Evolutionary conservation across 225 moss, liverwort and hornwort genomes (phyloP).

Genomic region (Sphagnum contortum): DNA sequence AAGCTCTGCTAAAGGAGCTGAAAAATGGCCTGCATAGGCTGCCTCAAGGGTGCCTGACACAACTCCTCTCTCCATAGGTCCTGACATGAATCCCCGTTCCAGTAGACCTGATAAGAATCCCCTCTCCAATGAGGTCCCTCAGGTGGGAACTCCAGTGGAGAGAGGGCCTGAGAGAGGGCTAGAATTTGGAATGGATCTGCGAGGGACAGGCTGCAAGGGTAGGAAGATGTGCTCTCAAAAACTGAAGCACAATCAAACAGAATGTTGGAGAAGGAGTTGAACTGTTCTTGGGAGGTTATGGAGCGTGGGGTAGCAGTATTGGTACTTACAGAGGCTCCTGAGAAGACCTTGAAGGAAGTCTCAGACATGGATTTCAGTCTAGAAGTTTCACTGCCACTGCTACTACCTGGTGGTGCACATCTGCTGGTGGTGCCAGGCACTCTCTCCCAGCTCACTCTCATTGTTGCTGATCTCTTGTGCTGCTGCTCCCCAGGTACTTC

Average conservation of each 20-base stretch:
- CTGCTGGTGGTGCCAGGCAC: conserved; percentile 19
- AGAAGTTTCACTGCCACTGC: too few relatives aligned
- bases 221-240: conserved; percentile 89
- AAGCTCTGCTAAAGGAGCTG: conserved; percentile 70
- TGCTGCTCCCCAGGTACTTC: too few relatives aligned
- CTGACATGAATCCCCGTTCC: conserved; percentile 91
- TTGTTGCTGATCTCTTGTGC: conserved; percentile 3
- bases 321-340: conserved; percentile 93
- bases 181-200: conserved; percentile 35
- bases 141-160: conserved; percentile 31
- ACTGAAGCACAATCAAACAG: conserved; percentile 85
- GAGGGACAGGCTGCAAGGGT: conserved; percentile 66
- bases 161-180: conserved; percentile 31
- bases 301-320: conserved; percentile 93
- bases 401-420: conserved; percentile 21
- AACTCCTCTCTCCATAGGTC: conserved; percentile 79
- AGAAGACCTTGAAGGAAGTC: conserved; percentile 87
- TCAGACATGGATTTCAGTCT: conserved; percentile 56
- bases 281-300: conserved; percentile 69
- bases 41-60: conserved; percentile 69
- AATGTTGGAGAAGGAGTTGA: conserved; percentile 82
- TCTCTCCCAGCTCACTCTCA: conserved; percentile 22
- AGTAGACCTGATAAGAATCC: conserved; percentile 92
- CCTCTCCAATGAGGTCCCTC: conserved; percentile 80
- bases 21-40: conserved; percentile 77